Evolutionary conservation across 1,284 basidiomycete species (phyloP).

Genomic region (Leccinum subfulvum): DNA sequence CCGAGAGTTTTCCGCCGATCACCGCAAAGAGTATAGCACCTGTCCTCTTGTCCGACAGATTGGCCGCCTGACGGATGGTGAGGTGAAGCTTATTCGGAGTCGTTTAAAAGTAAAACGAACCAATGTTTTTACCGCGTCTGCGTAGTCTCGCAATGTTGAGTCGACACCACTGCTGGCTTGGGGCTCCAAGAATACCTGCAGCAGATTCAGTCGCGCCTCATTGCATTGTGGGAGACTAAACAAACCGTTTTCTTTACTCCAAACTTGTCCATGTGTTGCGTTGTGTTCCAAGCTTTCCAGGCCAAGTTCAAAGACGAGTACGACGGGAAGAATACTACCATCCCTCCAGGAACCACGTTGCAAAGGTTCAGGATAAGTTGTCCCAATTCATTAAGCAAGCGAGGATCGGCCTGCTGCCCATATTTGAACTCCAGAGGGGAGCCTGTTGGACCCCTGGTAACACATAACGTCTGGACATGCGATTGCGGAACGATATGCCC

Average conservation of each 20-base stretch:
- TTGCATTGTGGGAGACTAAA: not conserved
- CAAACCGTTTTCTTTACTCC: slow-evolving; percentile 68
- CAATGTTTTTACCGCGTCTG: slow-evolving; percentile 49
- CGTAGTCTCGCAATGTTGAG: slow-evolving; percentile 73
- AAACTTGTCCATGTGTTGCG: slow-evolving; percentile 63
- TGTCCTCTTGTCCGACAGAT: slow-evolving; percentile 38
- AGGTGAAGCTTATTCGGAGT: slow-evolving; percentile 1
- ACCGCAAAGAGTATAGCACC: slow-evolving; percentile 89
- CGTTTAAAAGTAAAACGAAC: slow-evolving; percentile 30
- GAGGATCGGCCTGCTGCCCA: slow-evolving; percentile 68
- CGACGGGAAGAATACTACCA: slow-evolving; percentile 94
- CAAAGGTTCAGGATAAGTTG: slow-evolving; percentile 79
- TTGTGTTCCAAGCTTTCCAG: slow-evolving; percentile 66
- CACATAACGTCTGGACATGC: slow-evolving; percentile 79
- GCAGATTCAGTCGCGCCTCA: not conserved
- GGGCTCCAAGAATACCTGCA: slow-evolving; percentile 87
- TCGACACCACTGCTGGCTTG: slow-evolving; percentile 79
- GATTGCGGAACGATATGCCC: slow-evolving; percentile 87
- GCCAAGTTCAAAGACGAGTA: slow-evolving; percentile 80
- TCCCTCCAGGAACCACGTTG: slow-evolving; percentile 79
- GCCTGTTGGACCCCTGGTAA: slow-evolving; percentile 78
- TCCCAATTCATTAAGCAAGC: slow-evolving; percentile 80
- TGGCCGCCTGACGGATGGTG: slow-evolving; percentile 16
- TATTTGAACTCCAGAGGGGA: slow-evolving; percentile 83
- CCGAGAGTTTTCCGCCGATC: slow-evolving; percentile 94